Base-by-base conservation (phyloP, 352 stramenopile genomes). In the Phytophthora pinifolia region DNA sequence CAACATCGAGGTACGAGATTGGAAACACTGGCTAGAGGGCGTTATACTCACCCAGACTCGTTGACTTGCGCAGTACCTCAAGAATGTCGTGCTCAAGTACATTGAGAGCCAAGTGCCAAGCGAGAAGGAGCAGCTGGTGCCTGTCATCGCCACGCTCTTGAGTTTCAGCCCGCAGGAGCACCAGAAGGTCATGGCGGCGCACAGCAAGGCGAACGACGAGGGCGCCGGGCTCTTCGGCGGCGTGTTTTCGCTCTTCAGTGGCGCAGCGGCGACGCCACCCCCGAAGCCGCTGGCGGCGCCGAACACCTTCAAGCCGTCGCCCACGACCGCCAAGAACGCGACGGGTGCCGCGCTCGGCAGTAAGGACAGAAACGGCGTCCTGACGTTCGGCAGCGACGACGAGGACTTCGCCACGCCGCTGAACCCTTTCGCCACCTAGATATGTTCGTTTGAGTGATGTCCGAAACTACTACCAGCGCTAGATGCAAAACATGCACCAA, bases 81-180 rank as follows among this genome's bases (percentile, higher is more conserved):
- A 89, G 54, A 94, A 94, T 29, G 75, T 94, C 8, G 66, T 94
- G 34, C 80, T 94, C 54, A 94, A 94, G 70, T 94, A 88, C 71
- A 85, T 94, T 20, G 67, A 76, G 46, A 89, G 76, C 44, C 75
- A 84, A 67, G 86, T 88, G 17, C 56, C 75, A 15, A 83, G 64
- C 30, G 81, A 94, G 39, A 89, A 88, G 54, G 76, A 88, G 35
- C 76, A 75, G n/a, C 62, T 94, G 31, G 83, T 94, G 38, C 83
- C 83, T 6, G 83, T 94, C 20, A 85, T 94, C 52, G 66, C 77
- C 4, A 88, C 79, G 1, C 47, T 94, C 12, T 63, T 94, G 49
- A 72, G 78, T 31, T 92, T 94, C 54, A 89, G 71, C 42, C 79
- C 80, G 4, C 62, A 79, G 25, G 80, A 93, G 51, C 62, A 90